Evolutionary conservation across 176 grass and related monocot genomes (phyloP), one percentile per base, ranked within the genome.

Genomic region (Hyparrhenia diplandra): DNA sequence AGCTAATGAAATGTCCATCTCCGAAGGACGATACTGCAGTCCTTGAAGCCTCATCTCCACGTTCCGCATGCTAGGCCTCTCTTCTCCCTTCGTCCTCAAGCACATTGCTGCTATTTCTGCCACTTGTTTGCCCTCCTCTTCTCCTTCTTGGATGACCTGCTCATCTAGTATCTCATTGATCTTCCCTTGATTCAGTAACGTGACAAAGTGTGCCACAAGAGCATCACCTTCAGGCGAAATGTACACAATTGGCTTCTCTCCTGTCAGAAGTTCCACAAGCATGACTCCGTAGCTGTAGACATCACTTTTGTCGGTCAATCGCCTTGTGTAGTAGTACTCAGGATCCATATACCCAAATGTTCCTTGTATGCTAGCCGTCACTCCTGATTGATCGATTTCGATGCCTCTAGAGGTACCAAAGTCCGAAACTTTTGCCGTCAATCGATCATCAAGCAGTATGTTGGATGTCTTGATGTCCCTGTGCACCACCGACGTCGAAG

Each of bases 331-430:
- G 21, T 58, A 58, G 54, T 58, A 58, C 75, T 88, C 81, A 2
- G 91, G 91, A 69, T 90, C 91, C 6, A 93, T 21, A 64, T 93
- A 93, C 2, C 88, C 91, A 34, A 67, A 74, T n/a, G 91, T 93
- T 59, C 91, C 91, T 67, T 90, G 90, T 35, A 89, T 81, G 43
- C 46, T 80, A 3, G 87, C 84, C 36, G 79, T 83, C 37, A 92
- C 73, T 10, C 78, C 78, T 21, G 83, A 67, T 40, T 84, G 74
- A 5, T 89, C 78, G 10, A 92, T 54, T 4, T 84, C 49, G 27
- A 92, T 88, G 16, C 75, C 72, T 80, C 90, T 87, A 5, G 90
- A 92, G 51, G 90, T 80, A 4, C 87, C 90, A 27, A 92, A 89
- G 11, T 92, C 90, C 2, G 84, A 92, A 4, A 92, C 54, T 24